Percentiles rank a stretch among this genome's conserved stretches.
Conservation (phyloP, 495 filamentous ascomycete genomes). For the Durotheca rogersii region DNA sequence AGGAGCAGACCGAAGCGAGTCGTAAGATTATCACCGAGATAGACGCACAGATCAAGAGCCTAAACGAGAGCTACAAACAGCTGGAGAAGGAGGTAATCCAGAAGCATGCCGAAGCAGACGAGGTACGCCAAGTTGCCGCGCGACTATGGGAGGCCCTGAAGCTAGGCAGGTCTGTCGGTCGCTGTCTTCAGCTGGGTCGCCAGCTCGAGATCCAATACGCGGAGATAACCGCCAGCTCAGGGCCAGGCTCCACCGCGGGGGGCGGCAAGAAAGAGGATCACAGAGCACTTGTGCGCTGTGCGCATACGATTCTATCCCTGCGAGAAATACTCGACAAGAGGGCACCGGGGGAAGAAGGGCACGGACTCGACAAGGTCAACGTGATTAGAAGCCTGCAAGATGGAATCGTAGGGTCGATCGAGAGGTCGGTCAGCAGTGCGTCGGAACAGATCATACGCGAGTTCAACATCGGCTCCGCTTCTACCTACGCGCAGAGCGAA, state of each 20-base stretch:
- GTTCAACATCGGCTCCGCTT: conserved; percentile 75
- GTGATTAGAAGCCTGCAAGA: conserved; percentile 66
- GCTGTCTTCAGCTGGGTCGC: conserved; percentile 75
- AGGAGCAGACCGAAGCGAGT: conserved; percentile 67
- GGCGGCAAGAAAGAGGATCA: conserved; percentile 64
- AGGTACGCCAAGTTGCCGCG: conserved; percentile 69
- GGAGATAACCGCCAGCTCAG: conserved; percentile 47
- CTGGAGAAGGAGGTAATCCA: conserved; percentile 79
- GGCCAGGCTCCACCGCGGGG: conserved; percentile 22
- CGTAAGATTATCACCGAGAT: conserved; percentile 68
- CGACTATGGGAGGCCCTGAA: conserved; percentile 77
- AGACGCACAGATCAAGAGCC: conserved; percentile 69
- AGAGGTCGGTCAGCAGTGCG: conserved; percentile 63
- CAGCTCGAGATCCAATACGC: conserved; percentile 82
- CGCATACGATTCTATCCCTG: conserved; percentile 71
- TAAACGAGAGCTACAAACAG: conserved; percentile 81
- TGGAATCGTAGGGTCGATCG: conserved; percentile 66
- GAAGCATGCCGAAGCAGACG: conserved; percentile 77
- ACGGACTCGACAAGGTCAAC: conserved; percentile 70
- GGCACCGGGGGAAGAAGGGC: conserved; percentile 67
- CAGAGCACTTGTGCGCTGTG: conserved; percentile 72
- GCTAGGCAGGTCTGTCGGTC: conserved; percentile 69
- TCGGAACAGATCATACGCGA: conserved; percentile 80
- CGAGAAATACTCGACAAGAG: conserved; percentile 68
- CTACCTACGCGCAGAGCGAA: conserved; percentile 77